phyloP scores from a whole-genome alignment of 129 eudicot genomes.

The Chrysanthemum seticuspe region DNA sequence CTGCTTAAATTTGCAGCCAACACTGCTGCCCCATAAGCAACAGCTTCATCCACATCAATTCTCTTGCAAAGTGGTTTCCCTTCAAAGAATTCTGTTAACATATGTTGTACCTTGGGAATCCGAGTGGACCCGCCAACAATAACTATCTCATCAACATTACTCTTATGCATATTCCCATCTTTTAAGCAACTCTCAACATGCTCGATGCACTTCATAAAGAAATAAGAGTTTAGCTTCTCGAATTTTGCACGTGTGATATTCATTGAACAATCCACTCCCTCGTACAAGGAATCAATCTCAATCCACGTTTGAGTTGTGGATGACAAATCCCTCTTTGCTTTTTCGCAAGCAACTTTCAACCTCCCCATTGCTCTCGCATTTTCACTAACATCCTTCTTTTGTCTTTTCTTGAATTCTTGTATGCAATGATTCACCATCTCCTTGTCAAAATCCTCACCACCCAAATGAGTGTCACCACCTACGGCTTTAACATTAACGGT shows the following conservation, averaged over 20 bases:
- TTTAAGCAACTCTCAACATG: neutral
- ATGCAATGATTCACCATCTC: neutral
- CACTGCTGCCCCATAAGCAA: conserved; percentile 1
- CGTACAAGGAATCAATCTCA: conserved; percentile 3
- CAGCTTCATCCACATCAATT: neutral
- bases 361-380: neutral
- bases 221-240: neutral
- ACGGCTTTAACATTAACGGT: neutral
- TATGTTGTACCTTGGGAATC: conserved; percentile 2
- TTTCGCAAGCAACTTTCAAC: conserved; percentile 5
- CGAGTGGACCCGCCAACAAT: conserved; percentile 4
- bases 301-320: neutral
- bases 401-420: conserved; percentile 1
- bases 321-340: conserved; percentile 3
- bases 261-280: neutral
- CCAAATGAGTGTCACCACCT: neutral
- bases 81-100: neutral
- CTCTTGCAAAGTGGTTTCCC: conserved; percentile 2
- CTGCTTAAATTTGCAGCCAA: neutral
- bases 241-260: conserved; percentile 1
- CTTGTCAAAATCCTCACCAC: conserved; percentile 1
- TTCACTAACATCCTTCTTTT: neutral
- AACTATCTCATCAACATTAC: neutral
- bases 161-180: conserved; percentile 8
- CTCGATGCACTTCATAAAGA: conserved; percentile 1